Base-by-base conservation (phyloP, 345 rosid genomes). In the Camelina hispida region DNA sequence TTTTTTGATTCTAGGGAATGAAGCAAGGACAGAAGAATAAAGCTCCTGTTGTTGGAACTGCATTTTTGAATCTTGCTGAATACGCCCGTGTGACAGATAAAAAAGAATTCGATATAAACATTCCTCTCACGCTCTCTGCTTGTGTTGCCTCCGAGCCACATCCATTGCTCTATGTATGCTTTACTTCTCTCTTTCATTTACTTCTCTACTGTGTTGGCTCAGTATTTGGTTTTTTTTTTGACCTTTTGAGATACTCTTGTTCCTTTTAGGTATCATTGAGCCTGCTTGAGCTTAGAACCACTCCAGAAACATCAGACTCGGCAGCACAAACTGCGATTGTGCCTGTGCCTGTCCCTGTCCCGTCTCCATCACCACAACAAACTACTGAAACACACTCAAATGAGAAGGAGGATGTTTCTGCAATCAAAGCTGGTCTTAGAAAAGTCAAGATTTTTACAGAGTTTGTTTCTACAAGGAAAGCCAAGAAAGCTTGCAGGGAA, bases 281-380 rank as follows among this genome's bases (percentile, higher is more conserved):
- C 80, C 68, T 92, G 46, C 67, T 87, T 86, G 93, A 95, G 79
- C 69, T 95, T 52, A 85, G 97, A 78, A 81, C 92, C 69, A 80
- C 86, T 61, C 84, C 83, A 56, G 97, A 85, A 72, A 68, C 76
- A 46, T 52, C 73, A 0, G 95, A 87, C 53, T 69, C 86, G 0
- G 76, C 71, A 1, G 79, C 80, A 16, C 88, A 84, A 77, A 81
- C 83, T 40, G 87, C 87, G 1, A 52, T 89, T 37, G 83, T 90
- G 35, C 91, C 84, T 51, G 14, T 51, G 13, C 55, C 52, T 47
- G 85, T 87, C 57, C 40, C 87, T 48, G 83, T 88, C 58, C 90
- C 83, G 5, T 69, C 82, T 73, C 59, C 81, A 47, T 35, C 32
- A 9, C 71, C 83, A 42, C 83, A 76, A 52, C 62, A 55, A 32